A percentile compares a stretch with the other conserved stretches of the same genome.
These are phyloP conservation scores for Helianthus annuus DNA, from an alignment of 129 eudicot species.

Conservation along the genomic window HanXRQr2.0-SUNRISE NC_035433.2:142224657-142225156, in stretches of 20 bases:
- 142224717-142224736: slow-evolving; percentile 36
- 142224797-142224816: slow-evolving; percentile 69
- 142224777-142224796: slow-evolving; percentile 61
- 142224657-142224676: slow-evolving; percentile 52
- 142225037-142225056: slow-evolving; percentile 23
- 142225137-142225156: slow-evolving; percentile 75
- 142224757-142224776: slow-evolving; percentile 64
- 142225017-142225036: slow-evolving; percentile 65
- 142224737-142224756: slow-evolving; percentile 56
- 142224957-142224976: slow-evolving; percentile 72
- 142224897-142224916: slow-evolving; percentile 80
- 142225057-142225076: slow-evolving; percentile 62
- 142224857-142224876: slow-evolving; percentile 57
- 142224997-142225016: slow-evolving; percentile 75
- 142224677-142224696: slow-evolving; percentile 68
- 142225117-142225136: slow-evolving; percentile 49
- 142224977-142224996: slow-evolving; percentile 73
- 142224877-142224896: neutral
- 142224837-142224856: slow-evolving; percentile 63
- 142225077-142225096: slow-evolving; percentile 75
- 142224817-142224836: slow-evolving; percentile 66
- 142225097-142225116: slow-evolving; percentile 43
- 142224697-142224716: slow-evolving; percentile 70
- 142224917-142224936: slow-evolving; percentile 84
- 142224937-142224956: slow-evolving; percentile 84